Evolutionary conservation across 2,329 filamentous ascomycete species (phyloP).

Genomic region (Botryotinia calthae): DNA sequence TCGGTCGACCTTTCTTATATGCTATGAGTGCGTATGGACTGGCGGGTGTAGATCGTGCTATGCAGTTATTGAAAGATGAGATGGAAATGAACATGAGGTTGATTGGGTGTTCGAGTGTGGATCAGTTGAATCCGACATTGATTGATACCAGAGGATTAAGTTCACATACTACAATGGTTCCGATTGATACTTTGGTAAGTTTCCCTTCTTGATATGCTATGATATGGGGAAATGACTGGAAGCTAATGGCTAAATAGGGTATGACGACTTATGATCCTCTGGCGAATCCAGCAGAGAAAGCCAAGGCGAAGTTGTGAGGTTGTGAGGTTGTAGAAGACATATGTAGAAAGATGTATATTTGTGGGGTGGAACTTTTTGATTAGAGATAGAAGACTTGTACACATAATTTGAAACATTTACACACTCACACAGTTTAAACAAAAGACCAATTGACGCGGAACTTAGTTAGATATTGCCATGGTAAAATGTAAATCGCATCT

Average conservation of each 20-base stretch:
- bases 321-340: constrained; percentile 21
- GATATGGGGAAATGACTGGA: neutral
- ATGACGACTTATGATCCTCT: constrained; percentile 46
- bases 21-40: constrained; percentile 93
- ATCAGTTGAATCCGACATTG: constrained; percentile 76
- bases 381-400: neutral
- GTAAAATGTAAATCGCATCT: neutral
- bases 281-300: constrained; percentile 46
- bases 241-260: constrained; percentile 28
- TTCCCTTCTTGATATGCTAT: constrained; percentile 1
- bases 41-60: constrained; percentile 83
- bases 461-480: neutral
- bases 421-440: neutral
- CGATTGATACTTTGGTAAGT: constrained; percentile 55
- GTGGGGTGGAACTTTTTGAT: no score
- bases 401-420: neutral
- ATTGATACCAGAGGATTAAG: constrained; percentile 73
- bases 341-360: neutral
- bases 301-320: constrained; percentile 49
- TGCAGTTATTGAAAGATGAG: constrained; percentile 91
- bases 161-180: constrained; percentile 57
- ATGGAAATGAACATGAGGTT: constrained; percentile 99
- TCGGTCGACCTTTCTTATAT: constrained; percentile 91
- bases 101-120: constrained; percentile 73
- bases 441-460: neutral